A percentile compares a stretch with the other conserved stretches of the same genome.
These are phyloP conservation scores for Ogataea glucozyma DNA, from an alignment of 805 yeast species.

Conservation along the genomic window DNA sequence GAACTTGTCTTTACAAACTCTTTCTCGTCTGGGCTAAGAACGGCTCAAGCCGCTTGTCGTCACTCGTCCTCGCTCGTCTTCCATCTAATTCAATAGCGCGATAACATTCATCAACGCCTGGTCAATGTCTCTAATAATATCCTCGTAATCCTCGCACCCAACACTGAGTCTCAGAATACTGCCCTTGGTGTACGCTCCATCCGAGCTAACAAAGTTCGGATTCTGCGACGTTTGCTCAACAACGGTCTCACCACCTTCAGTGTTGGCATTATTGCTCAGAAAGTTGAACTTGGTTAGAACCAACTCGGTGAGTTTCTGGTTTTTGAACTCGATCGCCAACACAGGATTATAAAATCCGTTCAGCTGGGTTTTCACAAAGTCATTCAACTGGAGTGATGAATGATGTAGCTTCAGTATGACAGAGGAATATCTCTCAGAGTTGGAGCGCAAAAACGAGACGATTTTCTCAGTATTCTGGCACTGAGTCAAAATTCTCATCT, in stretches of 20 bases:
- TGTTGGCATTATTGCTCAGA: constrained; percentile 49
- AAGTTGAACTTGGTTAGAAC: constrained; percentile 49
- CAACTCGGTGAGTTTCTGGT: constrained; percentile 38
- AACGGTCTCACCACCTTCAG: constrained; percentile 52
- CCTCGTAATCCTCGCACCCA: constrained; percentile 55
- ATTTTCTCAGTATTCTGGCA: constrained; percentile 45
- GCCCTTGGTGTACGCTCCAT: constrained; percentile 15
- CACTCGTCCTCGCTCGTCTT: no score
- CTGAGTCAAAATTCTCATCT: constrained; percentile 50
- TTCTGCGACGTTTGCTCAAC: constrained; percentile 45
- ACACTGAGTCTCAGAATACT: constrained; percentile 48
- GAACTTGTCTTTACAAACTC: no score
- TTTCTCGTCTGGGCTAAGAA: no score
- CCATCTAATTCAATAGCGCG: no score
- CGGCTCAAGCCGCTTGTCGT: no score
- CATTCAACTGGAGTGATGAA: constrained; percentile 48
- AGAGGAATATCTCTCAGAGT: constrained; percentile 35
- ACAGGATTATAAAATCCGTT: constrained; percentile 48
- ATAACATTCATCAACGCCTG: constrained; percentile 38
- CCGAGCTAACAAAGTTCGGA: constrained; percentile 30
- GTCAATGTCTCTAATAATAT: constrained; percentile 48
- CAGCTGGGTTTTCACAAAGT: constrained; percentile 42
- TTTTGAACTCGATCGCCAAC: constrained; percentile 42
- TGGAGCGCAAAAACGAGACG: constrained; percentile 39
- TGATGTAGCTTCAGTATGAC: constrained; percentile 42